Evolutionary conservation across 176 grass and related monocot species (phyloP).

Genomic region (Lolium perenne): DNA sequence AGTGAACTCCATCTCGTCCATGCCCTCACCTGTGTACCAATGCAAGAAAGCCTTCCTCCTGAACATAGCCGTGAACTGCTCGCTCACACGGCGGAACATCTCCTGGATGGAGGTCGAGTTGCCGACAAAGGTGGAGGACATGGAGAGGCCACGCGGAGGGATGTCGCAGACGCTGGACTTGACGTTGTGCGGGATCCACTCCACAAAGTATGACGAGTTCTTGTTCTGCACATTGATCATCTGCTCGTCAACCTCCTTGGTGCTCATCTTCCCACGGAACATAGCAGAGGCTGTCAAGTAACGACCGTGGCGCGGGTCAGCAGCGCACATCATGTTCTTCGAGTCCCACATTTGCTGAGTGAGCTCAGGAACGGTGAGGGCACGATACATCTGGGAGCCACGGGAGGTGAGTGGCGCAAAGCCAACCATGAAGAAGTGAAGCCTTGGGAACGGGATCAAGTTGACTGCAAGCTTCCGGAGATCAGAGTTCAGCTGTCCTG

Average conservation of each 20-base stretch:
- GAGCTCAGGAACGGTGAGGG: slow-evolving; percentile 87
- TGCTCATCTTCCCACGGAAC: slow-evolving; percentile 69
- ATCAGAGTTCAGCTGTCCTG: slow-evolving; percentile 88
- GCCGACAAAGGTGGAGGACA: slow-evolving; percentile 89
- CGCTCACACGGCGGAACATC: slow-evolving; percentile 91
- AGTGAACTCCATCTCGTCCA: slow-evolving; percentile 96
- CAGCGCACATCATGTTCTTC: slow-evolving; percentile 67
- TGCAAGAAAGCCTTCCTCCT: slow-evolving; percentile 97
- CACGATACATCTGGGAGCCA: slow-evolving; percentile 87
- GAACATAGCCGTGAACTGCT: slow-evolving; percentile 98
- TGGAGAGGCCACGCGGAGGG: slow-evolving; percentile 70
- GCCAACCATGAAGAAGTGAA: slow-evolving; percentile 94
- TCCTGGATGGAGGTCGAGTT: slow-evolving; percentile 94
- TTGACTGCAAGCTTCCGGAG: slow-evolving; percentile 92
- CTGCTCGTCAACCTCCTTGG: slow-evolving; percentile 23
- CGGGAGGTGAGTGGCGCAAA: slow-evolving; percentile 90
- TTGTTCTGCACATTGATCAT: slow-evolving; percentile 93
- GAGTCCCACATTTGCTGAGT: slow-evolving; percentile 98
- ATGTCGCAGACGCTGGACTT: slow-evolving; percentile 92
- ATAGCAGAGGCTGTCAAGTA: slow-evolving; percentile 83
- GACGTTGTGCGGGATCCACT: slow-evolving; percentile 58
- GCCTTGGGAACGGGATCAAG: slow-evolving; percentile 85
- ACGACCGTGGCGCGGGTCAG: background rate
- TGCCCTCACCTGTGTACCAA: slow-evolving; percentile 91
- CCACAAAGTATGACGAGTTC: slow-evolving; percentile 78